Evolutionary conservation across 352 stramenopile species (phyloP), one percentile per base, ranked within the genome.

Genomic region (Pythium insidiosum): DNA sequence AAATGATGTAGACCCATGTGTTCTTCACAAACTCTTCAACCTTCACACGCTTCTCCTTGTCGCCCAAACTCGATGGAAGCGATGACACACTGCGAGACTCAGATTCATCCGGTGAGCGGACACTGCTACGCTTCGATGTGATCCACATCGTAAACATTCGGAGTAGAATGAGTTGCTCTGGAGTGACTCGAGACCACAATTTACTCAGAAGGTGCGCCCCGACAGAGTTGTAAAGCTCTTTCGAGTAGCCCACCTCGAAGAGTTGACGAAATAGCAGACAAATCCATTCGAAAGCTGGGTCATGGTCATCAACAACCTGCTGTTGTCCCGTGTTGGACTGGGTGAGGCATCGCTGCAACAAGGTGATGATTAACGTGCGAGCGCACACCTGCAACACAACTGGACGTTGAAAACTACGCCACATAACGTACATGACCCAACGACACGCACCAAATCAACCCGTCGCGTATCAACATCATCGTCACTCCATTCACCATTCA

Each of bases 251-350:
- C 5, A 61, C 50, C 15, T 63, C 55, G 31, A 89, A 88, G 3
- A 88, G 59, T 6, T 71, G 49, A 13, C 63, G 58, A 46, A 91
- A 91, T 5, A 89, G 33, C 31, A 77, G 43, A 25, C 61, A 79
- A 21, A 91, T 77, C 79, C 79, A 91, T 46, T 91, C 79, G 19
- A 89, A 88, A 18, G 76, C 76, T 18, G 76, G 67, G 25, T 91
- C 76, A 13, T 73, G 26, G 3, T 72, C 47, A 44, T 81, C 61
- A 12, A 50, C 34, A 5, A n/a, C 20, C 1, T 2, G 25, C 5
- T 11, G 30, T n/a, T 7, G 33, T 4, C 10, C 3, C 12, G 30
- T 23, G 0, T 28, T 45, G 18, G 63, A 60, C 16, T 73, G 68
- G 9, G 63, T 53, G 26, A 92, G 67, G 26, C 74, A 92, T 7